These are phyloP conservation scores for Mitragyna speciosa DNA, from an alignment of 257 asterid genomes.

Conservation along the genomic window DNA sequence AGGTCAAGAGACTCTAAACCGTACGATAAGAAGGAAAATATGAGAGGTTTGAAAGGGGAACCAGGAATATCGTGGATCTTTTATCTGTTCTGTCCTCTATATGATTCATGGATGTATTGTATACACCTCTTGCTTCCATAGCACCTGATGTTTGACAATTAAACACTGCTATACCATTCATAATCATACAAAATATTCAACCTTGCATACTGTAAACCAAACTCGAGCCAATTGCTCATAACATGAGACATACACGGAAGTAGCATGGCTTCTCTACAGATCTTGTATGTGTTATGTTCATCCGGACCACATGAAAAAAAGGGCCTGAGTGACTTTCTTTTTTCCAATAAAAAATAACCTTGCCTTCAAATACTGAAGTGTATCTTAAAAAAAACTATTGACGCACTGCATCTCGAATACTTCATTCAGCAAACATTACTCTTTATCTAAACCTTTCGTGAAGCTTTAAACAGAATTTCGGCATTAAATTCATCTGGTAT, in stretches of 20 bases:
- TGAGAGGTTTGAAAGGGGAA: too few relatives aligned
- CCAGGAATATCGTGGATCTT: too few relatives aligned
- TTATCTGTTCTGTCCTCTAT: too few relatives aligned
- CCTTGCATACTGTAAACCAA: background rate
- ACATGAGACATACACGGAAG: too few relatives aligned
- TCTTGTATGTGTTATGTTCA: too few relatives aligned
- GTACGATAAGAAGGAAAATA: too few relatives aligned
- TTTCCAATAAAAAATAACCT: background rate
- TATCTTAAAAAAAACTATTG: background rate
- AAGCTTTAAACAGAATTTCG: background rate
- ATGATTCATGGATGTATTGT: too few relatives aligned
- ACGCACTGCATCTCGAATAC: background rate
- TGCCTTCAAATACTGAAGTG: background rate
- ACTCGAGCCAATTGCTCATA: too few relatives aligned
- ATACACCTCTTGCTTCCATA: background rate
- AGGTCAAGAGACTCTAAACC: too few relatives aligned
- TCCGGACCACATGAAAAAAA: too few relatives aligned
- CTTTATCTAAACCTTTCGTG: background rate
- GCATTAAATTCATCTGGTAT: background rate
- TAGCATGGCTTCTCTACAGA: too few relatives aligned
- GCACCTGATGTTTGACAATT: background rate
- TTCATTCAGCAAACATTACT: background rate
- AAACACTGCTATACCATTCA: background rate
- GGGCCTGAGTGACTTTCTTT: background rate
- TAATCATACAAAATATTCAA: background rate